Base-by-base conservation (phyloP, 306 rosid genomes). In the Dryas alaskensis region DNA sequence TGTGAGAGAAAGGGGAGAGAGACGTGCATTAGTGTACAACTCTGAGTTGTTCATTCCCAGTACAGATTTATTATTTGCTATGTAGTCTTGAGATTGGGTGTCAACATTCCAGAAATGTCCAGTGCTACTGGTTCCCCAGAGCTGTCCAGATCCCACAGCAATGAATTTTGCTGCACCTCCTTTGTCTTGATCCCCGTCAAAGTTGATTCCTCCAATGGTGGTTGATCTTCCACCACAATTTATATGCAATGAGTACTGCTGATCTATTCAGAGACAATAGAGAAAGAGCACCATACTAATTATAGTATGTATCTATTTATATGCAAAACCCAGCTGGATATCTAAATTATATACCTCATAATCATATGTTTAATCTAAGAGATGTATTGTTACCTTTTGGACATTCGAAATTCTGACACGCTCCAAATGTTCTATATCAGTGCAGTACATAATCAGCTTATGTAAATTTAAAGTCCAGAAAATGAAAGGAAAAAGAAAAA, bases 61-160 rank as follows among this genome's bases (percentile, higher is more conserved):
- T 52, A 42, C 8, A 6, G 81, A 74, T 60, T 9, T 60, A 47
- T 81, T 70, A 6, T 73, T 71, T 45, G 72, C 78, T 13, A 42
- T 76, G 71, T 80, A 79, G 77, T 76, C 71, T 14, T 57, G 69
- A 81, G 65, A 8, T 79, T 60, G 7, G 27, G 31, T 31, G 7
- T 74, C 13, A 12, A 0, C 7, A 61, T 81, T 86, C 83, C 58
- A 81, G 22, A 82, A 87, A 60, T 19, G 64, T 44, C 95, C 90
- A 9, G 84, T 87, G 75, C 79, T 72, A 82, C 95, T 85, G 48
- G 80, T 60, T 6, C 92, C 92, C 96, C 96, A 54, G 1, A 10
- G 3, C 51, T 19, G 19, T 19, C 3, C 5, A 17, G 74, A 19
- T 12, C 51, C 17, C 19, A 6, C 2, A 1, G 63, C 63, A 53